phyloP scores from a whole-genome alignment of 2,329 filamentous ascomycete species.

The Verticillium nubilum region DNA sequence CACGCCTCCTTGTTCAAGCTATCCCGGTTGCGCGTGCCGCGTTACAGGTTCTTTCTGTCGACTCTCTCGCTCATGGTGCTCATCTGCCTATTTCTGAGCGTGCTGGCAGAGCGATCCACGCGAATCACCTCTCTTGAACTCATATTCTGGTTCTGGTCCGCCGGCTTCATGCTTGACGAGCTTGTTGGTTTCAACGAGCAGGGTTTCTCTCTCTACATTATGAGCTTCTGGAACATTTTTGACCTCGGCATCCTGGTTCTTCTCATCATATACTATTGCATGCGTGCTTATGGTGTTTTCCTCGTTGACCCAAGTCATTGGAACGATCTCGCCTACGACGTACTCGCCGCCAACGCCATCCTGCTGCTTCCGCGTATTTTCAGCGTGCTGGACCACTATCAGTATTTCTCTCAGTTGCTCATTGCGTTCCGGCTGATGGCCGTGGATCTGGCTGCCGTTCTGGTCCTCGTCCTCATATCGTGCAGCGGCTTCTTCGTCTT shows the following conservation, averaged over 20 bases:
- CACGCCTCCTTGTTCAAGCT: slow-evolving; percentile 90
- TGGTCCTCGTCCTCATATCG: slow-evolving; percentile 76
- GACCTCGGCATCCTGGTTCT: slow-evolving; percentile 84
- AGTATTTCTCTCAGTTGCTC: slow-evolving; percentile 90
- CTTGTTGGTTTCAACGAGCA: slow-evolving; percentile 95
- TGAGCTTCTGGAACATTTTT: slow-evolving; percentile 97
- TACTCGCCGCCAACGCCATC: slow-evolving; percentile 87
- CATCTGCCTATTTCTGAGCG: slow-evolving; percentile 78
- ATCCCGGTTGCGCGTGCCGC: slow-evolving; percentile 81
- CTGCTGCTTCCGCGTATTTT: slow-evolving; percentile 87
- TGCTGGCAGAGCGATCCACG: slow-evolving; percentile 68
- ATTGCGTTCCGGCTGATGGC: slow-evolving; percentile 95
- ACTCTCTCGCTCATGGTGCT: slow-evolving; percentile 82
- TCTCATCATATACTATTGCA: slow-evolving; percentile 82
- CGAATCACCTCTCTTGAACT: slow-evolving; percentile 81
- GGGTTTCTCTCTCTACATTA: slow-evolving; percentile 91
- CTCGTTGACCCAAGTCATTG: slow-evolving; percentile 69
- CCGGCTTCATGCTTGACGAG: slow-evolving; percentile 94
- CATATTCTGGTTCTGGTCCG: slow-evolving; percentile 96
- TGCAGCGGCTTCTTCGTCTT: slow-evolving; percentile 96
- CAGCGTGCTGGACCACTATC: slow-evolving; percentile 88
- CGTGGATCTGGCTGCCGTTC: slow-evolving; percentile 78
- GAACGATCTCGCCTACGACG: slow-evolving; percentile 85
- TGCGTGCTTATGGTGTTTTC: slow-evolving; percentile 83
- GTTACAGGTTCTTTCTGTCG: slow-evolving; percentile 86